Conservation (phyloP, 2,329 filamentous ascomycete genomes). For the Albophoma yamanashiensis region DNA sequence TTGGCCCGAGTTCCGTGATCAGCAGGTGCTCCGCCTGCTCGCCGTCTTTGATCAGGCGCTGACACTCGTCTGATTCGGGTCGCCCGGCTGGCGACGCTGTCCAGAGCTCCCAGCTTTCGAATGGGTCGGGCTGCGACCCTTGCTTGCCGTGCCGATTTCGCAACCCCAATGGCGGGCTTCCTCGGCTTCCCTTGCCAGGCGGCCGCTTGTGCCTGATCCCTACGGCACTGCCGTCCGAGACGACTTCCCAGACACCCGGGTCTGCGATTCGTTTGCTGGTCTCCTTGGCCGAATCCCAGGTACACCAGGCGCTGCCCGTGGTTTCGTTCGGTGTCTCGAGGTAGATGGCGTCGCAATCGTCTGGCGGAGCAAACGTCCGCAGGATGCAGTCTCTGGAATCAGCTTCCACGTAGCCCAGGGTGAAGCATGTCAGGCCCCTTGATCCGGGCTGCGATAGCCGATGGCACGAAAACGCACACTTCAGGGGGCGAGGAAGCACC, state of each 20-base stretch:
- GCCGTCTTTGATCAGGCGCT: conserved; percentile 29
- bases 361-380: conserved; percentile 48
- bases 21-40: conserved; percentile 44
- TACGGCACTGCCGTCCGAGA: conserved; percentile 49
- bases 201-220: conserved; percentile 44
- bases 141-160: conserved; percentile 18
- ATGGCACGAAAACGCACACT: conserved; percentile 41
- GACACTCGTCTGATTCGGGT: conserved; percentile 32
- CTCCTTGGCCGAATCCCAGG: conserved; percentile 41
- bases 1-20: conserved; percentile 55
- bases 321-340: conserved; percentile 30
- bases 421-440: conserved; percentile 49
- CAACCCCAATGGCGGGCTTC: conserved; percentile 10
- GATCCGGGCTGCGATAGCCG: conserved; percentile 37
- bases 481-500: conserved; percentile 48
- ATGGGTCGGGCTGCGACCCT: conserved; percentile 10
- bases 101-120: conserved; percentile 44
- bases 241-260: conserved; percentile 54
- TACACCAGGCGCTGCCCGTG: conserved; percentile 32
- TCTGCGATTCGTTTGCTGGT: conserved; percentile 43
- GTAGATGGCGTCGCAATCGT: conserved; percentile 45
- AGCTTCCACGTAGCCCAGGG: conserved; percentile 49
- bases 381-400: conserved; percentile 53
- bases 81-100: conserved; percentile 35
- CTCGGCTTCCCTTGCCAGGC: conserved; percentile 5